Conservation (phyloP, 78 protist genomes). For the Fonticula alba region DNA sequence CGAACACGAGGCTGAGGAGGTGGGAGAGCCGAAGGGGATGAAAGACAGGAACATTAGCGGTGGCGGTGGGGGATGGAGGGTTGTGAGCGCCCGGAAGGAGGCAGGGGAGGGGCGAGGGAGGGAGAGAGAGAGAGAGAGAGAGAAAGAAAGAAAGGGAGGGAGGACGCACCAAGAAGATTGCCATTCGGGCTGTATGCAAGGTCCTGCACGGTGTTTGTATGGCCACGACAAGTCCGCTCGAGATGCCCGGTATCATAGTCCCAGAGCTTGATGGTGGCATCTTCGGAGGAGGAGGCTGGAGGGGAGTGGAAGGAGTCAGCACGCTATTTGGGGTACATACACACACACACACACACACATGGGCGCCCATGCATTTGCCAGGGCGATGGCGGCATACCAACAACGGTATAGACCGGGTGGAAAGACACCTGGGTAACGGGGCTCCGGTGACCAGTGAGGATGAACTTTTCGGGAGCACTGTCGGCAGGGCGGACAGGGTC, state of each 20-base stretch:
- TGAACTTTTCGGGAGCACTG: slow-evolving; percentile 44
- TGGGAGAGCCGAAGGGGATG: too few relatives aligned
- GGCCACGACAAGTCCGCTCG: slow-evolving; percentile 59
- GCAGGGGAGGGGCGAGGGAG: too few relatives aligned
- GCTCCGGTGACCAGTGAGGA: slow-evolving; percentile 42
- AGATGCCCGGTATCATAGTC: slow-evolving; percentile 63
- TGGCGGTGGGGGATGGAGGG: neutral
- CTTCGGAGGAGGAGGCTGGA: slow-evolving; percentile 47
- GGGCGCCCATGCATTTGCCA: too few relatives aligned
- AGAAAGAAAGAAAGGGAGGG: too few relatives aligned
- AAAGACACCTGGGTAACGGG: slow-evolving; percentile 45
- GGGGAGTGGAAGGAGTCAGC: too few relatives aligned
- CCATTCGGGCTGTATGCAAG: slow-evolving; percentile 45
- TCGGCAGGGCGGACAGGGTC: too few relatives aligned
- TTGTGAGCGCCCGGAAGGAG: too few relatives aligned
- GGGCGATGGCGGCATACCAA: too few relatives aligned
- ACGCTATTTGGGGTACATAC: too few relatives aligned
- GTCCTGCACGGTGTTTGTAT: slow-evolving; percentile 57
- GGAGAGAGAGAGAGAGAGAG: neutral
- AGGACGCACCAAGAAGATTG: neutral
- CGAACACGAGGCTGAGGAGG: slow-evolving; percentile 37
- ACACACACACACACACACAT: too few relatives aligned
- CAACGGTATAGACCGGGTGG: slow-evolving; percentile 33
- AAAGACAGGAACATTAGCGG: too few relatives aligned
- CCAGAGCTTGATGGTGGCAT: slow-evolving; percentile 59